Percentiles rank a stretch among this genome's conserved stretches.
Conservation (phyloP, 2,329 filamentous ascomycete genomes). For the Huntiella savannae region DNA sequence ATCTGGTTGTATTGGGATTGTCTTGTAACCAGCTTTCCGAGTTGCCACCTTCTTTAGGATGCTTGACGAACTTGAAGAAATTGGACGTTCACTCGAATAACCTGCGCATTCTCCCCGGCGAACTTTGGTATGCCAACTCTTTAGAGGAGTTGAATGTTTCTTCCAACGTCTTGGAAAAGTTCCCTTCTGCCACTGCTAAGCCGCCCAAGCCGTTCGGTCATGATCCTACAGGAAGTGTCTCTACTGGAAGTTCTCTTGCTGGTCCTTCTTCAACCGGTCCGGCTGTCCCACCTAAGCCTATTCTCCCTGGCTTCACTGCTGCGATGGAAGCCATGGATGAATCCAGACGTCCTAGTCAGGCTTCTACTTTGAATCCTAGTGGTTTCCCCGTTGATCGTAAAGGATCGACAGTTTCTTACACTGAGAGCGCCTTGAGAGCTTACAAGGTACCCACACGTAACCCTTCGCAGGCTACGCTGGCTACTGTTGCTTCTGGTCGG, state of each 20-base stretch:
- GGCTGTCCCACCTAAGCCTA: slow-evolving; percentile 18
- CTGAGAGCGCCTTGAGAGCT: slow-evolving; percentile 65
- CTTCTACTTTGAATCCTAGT: slow-evolving; percentile 53
- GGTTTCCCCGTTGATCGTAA: slow-evolving; percentile 63
- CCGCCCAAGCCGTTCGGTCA: slow-evolving; percentile 35
- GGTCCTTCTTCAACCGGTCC: slow-evolving; percentile 16
- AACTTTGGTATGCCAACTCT: slow-evolving; percentile 89
- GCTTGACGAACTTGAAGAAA: slow-evolving; percentile 63
- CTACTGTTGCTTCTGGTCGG: slow-evolving; percentile 34
- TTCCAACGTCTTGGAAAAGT: slow-evolving; percentile 77
- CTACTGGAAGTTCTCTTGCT: not conserved
- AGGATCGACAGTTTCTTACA: slow-evolving; percentile 57
- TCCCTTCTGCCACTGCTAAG: slow-evolving; percentile 69
- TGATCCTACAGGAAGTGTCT: slow-evolving; percentile 25
- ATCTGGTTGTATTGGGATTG: slow-evolving; percentile 81
- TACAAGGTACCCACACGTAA: slow-evolving; percentile 61
- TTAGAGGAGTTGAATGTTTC: slow-evolving; percentile 87
- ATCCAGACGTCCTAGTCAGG: slow-evolving; percentile 61
- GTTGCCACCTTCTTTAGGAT: slow-evolving; percentile 74
- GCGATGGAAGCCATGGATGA: slow-evolving; percentile 54
- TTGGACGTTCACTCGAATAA: slow-evolving; percentile 90
- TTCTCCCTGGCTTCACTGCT: slow-evolving; percentile 35
- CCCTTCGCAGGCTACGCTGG: slow-evolving; percentile 26
- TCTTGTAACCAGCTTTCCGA: slow-evolving; percentile 76
- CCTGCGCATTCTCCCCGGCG: slow-evolving; percentile 66